Evolutionary conservation across 176 grass and related monocot species (phyloP), one percentile per base, ranked within the genome.

Genomic region (Canna indica): DNA sequence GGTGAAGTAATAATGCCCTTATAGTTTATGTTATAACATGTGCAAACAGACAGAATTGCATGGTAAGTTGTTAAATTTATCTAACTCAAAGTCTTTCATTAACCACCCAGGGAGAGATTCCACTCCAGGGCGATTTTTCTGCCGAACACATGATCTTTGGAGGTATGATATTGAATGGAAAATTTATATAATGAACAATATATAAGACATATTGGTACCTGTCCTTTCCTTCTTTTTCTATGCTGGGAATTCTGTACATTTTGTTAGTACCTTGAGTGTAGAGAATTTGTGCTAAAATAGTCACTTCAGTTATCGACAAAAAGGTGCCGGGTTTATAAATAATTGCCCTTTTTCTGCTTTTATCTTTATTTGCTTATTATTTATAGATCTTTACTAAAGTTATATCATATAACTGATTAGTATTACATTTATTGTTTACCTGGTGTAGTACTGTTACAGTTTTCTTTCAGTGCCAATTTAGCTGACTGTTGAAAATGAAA

Each of bases 61-160:
- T 54, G 20, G 50, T 76, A 57, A 62, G 46, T 4, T 77, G 16
- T 17, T 72, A 8, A 15, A 66, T 0, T 72, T 75, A 17, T 83
- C 11, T 66, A 12, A 48, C 24, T 78, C 50, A 82, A 59, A 66
- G 28, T 32, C 45, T 38, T 29, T 32, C 65, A 7, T 24, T 77
- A 68, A 42, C 71, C 73, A 81, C 12, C 67, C 69, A 92, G 94
- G 94, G 94, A n/a, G 94, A 92, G 79, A 77, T 92, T 84, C 94
- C 89, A n/a, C 82, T 97, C n/a, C 94, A 97, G 81, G 94, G 94
- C 20, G 89, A 97, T 41, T 92, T 97, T 75, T 97, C 86, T 20
- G 94, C 94, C 24, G 79, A 97, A 72, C 94, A 97, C 59, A 97
- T 92, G 94, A 97, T 97, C 64, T 97, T 90, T 92, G 94, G 94